Evolutionary conservation across 176 grass and related monocot genomes (phyloP).

Genomic region (Rhynchospora tenuis): DNA sequence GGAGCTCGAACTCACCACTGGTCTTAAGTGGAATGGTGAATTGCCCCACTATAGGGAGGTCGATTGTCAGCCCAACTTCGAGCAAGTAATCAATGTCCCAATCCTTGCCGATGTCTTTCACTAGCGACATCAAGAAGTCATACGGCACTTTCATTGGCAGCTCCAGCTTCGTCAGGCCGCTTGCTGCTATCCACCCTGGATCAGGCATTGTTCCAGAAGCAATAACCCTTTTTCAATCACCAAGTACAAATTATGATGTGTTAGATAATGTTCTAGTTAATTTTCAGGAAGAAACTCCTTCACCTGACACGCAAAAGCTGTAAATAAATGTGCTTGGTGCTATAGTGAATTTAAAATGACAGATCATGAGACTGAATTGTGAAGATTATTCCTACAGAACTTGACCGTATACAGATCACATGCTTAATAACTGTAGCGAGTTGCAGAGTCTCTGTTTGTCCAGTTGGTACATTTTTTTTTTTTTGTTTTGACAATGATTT

Average conservation of each 20-base stretch:
- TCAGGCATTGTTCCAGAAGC: slow-evolving; percentile 65
- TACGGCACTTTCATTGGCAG: slow-evolving; percentile 71
- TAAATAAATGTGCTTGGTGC: background rate
- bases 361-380: background rate
- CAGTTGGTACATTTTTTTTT: background rate
- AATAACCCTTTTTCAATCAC: slow-evolving; percentile 22
- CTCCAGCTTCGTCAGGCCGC: slow-evolving; percentile 56
- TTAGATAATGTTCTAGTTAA: background rate
- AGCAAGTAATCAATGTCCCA: slow-evolving; percentile 87
- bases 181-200: slow-evolving; percentile 71
- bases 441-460: background rate
- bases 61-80: slow-evolving; percentile 51
- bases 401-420: no score
- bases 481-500: background rate
- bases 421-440: background rate
- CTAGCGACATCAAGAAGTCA: slow-evolving; percentile 51
- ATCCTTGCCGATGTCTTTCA: slow-evolving; percentile 54
- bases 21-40: slow-evolving; percentile 72
- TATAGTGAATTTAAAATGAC: background rate
- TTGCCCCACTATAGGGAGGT: slow-evolving; percentile 60
- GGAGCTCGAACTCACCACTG: slow-evolving; percentile 78
- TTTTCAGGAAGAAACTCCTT: background rate
- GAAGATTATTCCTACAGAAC: background rate
- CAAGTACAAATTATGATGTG: background rate
- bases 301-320: background rate